These are phyloP conservation scores for Cymodocea nodosa DNA, from an alignment of 116 monocot genomes.

Conservation along the genomic window DNA sequence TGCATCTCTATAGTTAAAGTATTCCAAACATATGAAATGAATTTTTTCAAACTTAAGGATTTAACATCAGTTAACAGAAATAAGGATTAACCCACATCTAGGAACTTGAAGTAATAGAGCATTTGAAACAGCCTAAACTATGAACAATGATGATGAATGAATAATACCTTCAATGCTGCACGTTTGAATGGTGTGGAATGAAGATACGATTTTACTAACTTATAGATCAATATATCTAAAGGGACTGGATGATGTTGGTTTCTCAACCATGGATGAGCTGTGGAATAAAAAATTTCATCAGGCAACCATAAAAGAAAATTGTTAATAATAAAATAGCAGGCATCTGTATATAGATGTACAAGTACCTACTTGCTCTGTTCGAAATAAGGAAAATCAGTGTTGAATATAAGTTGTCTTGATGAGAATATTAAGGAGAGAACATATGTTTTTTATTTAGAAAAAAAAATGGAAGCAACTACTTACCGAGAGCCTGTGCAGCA, in stretches of 20 bases:
- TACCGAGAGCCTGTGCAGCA: slow-evolving; percentile 92
- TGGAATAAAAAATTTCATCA: not conserved
- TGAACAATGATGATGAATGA: not conserved
- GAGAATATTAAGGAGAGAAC: not conserved
- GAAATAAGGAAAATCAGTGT: not conserved
- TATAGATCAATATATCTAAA: slow-evolving; percentile 74
- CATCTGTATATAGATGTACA: not conserved
- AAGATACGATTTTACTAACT: slow-evolving; percentile 62
- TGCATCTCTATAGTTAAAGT: too few relatives aligned
- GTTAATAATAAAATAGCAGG: not conserved
- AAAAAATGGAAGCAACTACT: slow-evolving; percentile 8
- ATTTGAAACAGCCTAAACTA: not conserved
- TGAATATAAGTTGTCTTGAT: not conserved
- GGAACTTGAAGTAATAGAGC: not conserved
- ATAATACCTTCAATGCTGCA: slow-evolving; percentile 66
- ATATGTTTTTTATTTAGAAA: not conserved
- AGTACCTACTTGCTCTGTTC: not conserved
- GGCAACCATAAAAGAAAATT: not conserved
- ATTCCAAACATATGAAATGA: too few relatives aligned
- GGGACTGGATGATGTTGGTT: slow-evolving; percentile 42
- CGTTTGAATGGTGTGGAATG: slow-evolving; percentile 80
- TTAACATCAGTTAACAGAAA: too few relatives aligned
- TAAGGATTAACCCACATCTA: too few relatives aligned
- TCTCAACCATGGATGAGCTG: slow-evolving; percentile 98
- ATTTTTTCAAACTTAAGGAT: too few relatives aligned